phyloP scores from a whole-genome alignment of 225 moss, liverwort and hornwort genomes.

The Lunularia cruciata region DNA sequence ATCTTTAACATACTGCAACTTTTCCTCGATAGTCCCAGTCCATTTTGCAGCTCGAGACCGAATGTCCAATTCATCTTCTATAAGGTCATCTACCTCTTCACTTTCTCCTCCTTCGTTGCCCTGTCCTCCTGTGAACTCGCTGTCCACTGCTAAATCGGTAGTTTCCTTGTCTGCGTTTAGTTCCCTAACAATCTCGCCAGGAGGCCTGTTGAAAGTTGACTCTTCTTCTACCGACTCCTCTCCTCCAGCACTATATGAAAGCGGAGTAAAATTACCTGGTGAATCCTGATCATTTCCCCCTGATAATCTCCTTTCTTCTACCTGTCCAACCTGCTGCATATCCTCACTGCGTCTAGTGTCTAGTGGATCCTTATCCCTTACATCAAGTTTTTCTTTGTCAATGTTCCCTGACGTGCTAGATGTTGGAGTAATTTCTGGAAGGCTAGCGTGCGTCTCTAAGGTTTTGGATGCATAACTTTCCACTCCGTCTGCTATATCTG shows the following conservation, averaged over 20 bases:
- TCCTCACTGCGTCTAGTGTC: neutral
- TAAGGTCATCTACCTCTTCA: neutral
- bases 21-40: constrained; percentile 36
- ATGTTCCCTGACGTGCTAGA: neutral
- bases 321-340: neutral
- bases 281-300: neutral
- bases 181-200: neutral
- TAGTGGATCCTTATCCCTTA: neutral
- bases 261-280: neutral
- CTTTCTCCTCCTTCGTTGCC: constrained; percentile 8
- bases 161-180: neutral
- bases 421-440: neutral
- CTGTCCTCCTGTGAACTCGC: neutral
- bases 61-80: constrained; percentile 20
- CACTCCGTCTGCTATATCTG: constrained; percentile 6
- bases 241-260: neutral
- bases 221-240: neutral
- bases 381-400: neutral
- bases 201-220: neutral
- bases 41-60: constrained; percentile 14
- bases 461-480: neutral
- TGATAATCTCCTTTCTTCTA: neutral
- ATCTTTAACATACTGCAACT: constrained; percentile 31
- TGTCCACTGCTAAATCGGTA: neutral
- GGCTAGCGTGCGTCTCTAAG: neutral